Percentiles rank a stretch among this genome's conserved stretches.
Conservation (phyloP, 345 rosid genomes). For the Eucalyptus brandiana region DNA sequence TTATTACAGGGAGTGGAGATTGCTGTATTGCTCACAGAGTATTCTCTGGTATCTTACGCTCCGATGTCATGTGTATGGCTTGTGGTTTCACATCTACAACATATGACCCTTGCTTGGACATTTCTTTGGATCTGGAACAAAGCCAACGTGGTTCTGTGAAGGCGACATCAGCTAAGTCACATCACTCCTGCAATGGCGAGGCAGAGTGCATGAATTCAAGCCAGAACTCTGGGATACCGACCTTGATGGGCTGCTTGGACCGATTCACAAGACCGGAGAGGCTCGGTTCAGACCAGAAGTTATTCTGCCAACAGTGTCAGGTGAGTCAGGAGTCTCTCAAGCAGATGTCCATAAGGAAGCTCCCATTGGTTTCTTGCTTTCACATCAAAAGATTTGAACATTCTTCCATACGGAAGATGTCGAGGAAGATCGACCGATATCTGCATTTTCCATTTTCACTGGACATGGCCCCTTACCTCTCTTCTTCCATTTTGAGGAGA, state of each 20-base stretch:
- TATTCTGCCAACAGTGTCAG: slow-evolving; percentile 78
- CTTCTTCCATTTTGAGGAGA: slow-evolving; percentile 62
- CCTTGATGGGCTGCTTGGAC: slow-evolving; percentile 79
- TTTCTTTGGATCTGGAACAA: slow-evolving; percentile 71
- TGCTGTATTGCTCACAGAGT: slow-evolving; percentile 88
- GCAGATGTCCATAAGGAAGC: slow-evolving; percentile 86
- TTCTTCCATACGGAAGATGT: slow-evolving; percentile 45
- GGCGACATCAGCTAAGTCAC: slow-evolving; percentile 11
- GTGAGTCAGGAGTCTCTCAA: slow-evolving; percentile 64
- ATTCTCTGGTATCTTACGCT: slow-evolving; percentile 85
- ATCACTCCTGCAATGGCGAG: slow-evolving; percentile 33
- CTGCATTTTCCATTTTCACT: slow-evolving; percentile 83
- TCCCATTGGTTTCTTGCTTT: slow-evolving; percentile 74
- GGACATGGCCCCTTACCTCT: slow-evolving; percentile 74
- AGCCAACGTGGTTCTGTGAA: slow-evolving; percentile 12
- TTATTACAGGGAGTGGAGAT: slow-evolving; percentile 51
- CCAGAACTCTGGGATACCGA: slow-evolving; percentile 30
- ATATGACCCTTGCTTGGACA: slow-evolving; percentile 85
- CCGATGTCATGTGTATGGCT: slow-evolving; percentile 76
- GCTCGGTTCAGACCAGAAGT: slow-evolving; percentile 84
- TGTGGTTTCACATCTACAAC: slow-evolving; percentile 92
- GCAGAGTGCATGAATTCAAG: slow-evolving; percentile 11
- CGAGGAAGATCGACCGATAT: slow-evolving; percentile 64
- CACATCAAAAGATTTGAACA: slow-evolving; percentile 92
- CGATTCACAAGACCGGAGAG: slow-evolving; percentile 77